Percentiles rank a stretch among this genome's conserved stretches.
Evolutionary conservation across 2,329 filamentous ascomycete genomes (phyloP).

Genomic region (Exophiala sideris): DNA sequence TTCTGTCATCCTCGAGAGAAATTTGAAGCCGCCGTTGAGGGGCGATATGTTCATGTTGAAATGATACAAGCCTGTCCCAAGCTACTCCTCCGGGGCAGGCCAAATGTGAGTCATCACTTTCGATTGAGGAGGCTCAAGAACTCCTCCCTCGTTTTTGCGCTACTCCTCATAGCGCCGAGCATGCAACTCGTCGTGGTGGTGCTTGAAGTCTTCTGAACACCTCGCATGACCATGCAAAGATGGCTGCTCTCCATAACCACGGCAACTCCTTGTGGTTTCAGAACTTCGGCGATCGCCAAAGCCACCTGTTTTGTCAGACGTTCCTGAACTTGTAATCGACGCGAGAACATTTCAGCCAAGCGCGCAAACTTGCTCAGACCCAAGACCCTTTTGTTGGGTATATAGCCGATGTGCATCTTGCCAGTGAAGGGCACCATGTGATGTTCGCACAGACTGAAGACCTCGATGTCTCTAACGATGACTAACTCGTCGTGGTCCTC

Average conservation of each 20-base stretch:
- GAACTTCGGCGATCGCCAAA: slow-evolving; percentile 84
- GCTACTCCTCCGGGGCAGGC: neutral
- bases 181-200: slow-evolving; percentile 95
- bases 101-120: slow-evolving; percentile 6
- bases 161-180: slow-evolving; percentile 89
- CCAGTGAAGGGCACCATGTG: slow-evolving; percentile 95
- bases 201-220: slow-evolving; percentile 86
- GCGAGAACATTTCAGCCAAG: slow-evolving; percentile 94
- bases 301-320: slow-evolving; percentile 94
- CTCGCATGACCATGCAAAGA: slow-evolving; percentile 98
- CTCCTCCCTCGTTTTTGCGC: slow-evolving; percentile 91
- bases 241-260: slow-evolving; percentile 98
- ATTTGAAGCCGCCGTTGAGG: slow-evolving; percentile 5
- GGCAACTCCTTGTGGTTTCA: slow-evolving; percentile 90
- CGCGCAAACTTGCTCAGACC: slow-evolving; percentile 93
- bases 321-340: slow-evolving; percentile 92
- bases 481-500: slow-evolving; percentile 97
- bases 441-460: slow-evolving; percentile 93
- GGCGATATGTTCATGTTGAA: slow-evolving; percentile 7
- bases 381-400: slow-evolving; percentile 84
- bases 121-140: slow-evolving; percentile 77
- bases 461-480: slow-evolving; percentile 95
- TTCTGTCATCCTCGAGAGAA: no score
- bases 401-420: slow-evolving; percentile 99
- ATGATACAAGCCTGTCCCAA: neutral